phyloP scores from a whole-genome alignment of 148 eudicot genomes.

The Cornus kousa region DNA sequence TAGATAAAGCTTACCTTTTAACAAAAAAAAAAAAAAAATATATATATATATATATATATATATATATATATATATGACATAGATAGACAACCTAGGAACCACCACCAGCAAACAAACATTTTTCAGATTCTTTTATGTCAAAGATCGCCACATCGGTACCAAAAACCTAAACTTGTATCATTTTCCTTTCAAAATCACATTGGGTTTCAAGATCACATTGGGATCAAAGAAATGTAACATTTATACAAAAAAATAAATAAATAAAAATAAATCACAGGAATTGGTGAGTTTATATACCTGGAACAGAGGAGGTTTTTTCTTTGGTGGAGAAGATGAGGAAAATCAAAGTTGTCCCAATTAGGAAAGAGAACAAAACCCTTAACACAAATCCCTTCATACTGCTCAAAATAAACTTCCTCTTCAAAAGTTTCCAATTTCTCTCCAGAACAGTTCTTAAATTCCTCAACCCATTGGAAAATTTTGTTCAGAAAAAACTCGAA shows the following conservation, averaged over 20 bases:
- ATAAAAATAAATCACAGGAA: background rate
- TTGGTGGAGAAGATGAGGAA: slow-evolving; percentile 18
- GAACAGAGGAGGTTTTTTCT: slow-evolving; percentile 9
- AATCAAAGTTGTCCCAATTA: slow-evolving; percentile 20
- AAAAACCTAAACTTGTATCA: too few species aligned
- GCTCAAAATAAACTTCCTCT: slow-evolving; percentile 1
- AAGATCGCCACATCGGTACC: too few species aligned
- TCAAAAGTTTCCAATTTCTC: background rate
- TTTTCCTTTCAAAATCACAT: too few species aligned
- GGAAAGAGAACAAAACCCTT: slow-evolving; percentile 27
- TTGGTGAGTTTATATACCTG: slow-evolving; percentile 17
- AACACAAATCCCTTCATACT: slow-evolving; percentile 34
- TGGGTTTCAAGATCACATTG: background rate
- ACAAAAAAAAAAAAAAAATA: too few species aligned
- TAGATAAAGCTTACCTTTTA: too few species aligned
- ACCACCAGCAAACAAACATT: background rate
- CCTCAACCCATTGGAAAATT: slow-evolving; percentile 19
- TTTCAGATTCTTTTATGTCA: background rate
- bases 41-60: too few species aligned
- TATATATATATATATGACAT: too few species aligned
- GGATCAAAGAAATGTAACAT: background rate
- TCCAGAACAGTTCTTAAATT: background rate
- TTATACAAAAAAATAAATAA: background rate
- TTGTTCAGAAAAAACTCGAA: slow-evolving; percentile 10
- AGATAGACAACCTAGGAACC: background rate